These are phyloP conservation scores for Scalesia atractyloides DNA, from an alignment of 129 eudicot genomes.

Conservation along the genomic window DNA sequence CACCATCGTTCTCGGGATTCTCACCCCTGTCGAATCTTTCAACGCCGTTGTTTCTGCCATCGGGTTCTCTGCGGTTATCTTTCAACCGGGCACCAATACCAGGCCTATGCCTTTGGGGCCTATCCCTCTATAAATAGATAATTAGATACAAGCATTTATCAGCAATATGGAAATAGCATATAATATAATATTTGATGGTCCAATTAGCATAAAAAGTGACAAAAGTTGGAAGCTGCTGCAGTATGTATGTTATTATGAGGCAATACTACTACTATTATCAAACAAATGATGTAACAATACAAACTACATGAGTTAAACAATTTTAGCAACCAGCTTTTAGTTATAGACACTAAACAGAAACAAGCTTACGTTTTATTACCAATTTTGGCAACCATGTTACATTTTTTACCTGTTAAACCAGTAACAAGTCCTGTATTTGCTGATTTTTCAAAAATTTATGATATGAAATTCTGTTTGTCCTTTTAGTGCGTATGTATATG, in stretches of 20 bases:
- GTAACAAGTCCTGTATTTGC: not conserved
- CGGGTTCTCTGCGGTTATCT: conserved; percentile 72
- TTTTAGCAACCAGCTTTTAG: conserved; percentile 2
- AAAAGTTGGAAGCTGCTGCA: not conserved
- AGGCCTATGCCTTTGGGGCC: conserved; percentile 62
- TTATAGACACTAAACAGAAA: not conserved
- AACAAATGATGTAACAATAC: not conserved
- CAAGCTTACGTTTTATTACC: not conserved
- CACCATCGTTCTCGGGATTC: conserved; percentile 60
- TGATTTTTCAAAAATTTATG: no score
- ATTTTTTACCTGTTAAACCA: no score
- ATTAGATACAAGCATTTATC: conserved; percentile 13
- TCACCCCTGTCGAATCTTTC: conserved; percentile 76
- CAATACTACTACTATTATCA: not conserved
- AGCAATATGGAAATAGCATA: conserved; percentile 8
- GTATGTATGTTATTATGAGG: conserved; percentile 2
- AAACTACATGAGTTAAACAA: not conserved
- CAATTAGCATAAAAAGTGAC: not conserved
- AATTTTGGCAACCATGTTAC: not conserved
- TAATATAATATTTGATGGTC: not conserved
- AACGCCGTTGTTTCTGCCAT: conserved; percentile 60
- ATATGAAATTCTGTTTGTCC: no score
- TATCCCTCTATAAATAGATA: conserved; percentile 72
- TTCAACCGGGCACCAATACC: conserved; percentile 59
- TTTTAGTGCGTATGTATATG: no score